A percentile compares a stretch with the other conserved stretches of the same genome.
Conservation (phyloP, 768 basidiomycete species). For the Agrocybe chaxingu region DNA sequence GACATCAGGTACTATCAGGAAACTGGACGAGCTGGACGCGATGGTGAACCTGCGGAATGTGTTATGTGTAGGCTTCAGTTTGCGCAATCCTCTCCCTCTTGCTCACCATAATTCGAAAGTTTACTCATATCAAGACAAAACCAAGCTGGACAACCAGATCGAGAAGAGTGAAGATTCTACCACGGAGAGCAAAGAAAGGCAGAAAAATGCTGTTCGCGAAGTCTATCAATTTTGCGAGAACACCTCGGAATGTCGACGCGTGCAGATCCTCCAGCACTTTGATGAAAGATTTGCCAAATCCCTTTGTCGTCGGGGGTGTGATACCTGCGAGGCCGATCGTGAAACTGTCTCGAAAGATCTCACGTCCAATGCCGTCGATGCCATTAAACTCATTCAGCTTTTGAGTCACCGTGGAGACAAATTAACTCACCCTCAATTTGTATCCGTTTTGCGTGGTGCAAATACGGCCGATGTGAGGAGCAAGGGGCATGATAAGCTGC, state of each 20-base stretch:
- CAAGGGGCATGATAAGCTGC: conserved; percentile 44
- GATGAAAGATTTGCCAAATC: conserved; percentile 71
- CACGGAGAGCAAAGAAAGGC: conserved; percentile 61
- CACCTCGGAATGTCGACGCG: conserved; percentile 80
- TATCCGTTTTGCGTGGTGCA: conserved; percentile 65
- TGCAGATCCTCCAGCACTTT: conserved; percentile 87
- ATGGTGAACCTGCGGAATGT: conserved; percentile 81
- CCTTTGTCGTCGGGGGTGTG: conserved; percentile 70
- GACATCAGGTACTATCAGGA: conserved; percentile 82
- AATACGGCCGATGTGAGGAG: conserved; percentile 42
- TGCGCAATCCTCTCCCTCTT: neutral
- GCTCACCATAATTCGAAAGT: conserved; percentile 38
- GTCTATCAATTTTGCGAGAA: conserved; percentile 84
- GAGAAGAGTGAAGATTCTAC: conserved; percentile 46
- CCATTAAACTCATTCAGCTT: conserved; percentile 60
- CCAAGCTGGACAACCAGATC: conserved; percentile 57
- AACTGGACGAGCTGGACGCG: conserved; percentile 94
- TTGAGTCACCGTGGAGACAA: conserved; percentile 35
- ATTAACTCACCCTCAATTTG: conserved; percentile 59
- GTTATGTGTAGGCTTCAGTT: conserved; percentile 64
- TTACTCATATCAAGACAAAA: conserved; percentile 60
- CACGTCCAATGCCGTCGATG: conserved; percentile 50
- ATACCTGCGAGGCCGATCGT: conserved; percentile 69
- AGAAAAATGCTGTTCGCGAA: conserved; percentile 57
- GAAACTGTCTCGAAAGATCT: conserved; percentile 52